Evolutionary conservation across 345 rosid genomes (phyloP), one percentile per base, ranked within the genome.

Genomic region (Hevea brasiliensis): DNA sequence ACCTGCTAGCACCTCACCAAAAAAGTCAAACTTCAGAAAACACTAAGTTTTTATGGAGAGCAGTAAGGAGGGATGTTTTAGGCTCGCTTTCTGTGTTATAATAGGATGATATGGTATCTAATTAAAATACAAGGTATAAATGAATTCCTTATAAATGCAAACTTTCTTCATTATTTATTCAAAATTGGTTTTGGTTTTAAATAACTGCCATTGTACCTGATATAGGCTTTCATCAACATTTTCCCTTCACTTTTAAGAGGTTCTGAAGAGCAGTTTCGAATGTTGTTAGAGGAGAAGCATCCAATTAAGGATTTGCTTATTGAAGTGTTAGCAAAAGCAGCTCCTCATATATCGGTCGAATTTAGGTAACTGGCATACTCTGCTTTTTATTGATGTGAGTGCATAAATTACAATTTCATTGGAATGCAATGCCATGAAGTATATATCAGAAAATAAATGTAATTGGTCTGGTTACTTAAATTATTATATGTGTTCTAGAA

Each of bases 171-270:
- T 42, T 37, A 4, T 29, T 51, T 20, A 5, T 17, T 20, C 7
- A 17, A 45, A 45, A 10, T 57, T 51, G 42, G n/a, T 68, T 65
- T 68, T 20, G n/a, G 35, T 67, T 55, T 14, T 59, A 15, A 17
- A 0, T 67, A 17, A 53, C 17, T 61, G 23, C 21, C 60, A 6
- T 69, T 61, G 56, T 57, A 53, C 69, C 56, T 68, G 67, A 63
- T 79, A 54, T 71, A 94, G 98, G 88, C 80, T 51, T 86, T 92
- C 73, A 77, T 87, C 84, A 82, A 76, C 76, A 74, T 70, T 75
- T 90, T 88, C 84, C 98, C 98, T 37, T 73, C 81, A 57, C 88
- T 92, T 74, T 71, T 92, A 79, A 85, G 89, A 81, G 97, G 95
- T 80, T 83, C 87, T 55, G 98, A 94, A 81, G 72, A 65, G 71